Base-by-base conservation (phyloP, 306 rosid genomes). In the Astragalus membranaceus region DNA sequence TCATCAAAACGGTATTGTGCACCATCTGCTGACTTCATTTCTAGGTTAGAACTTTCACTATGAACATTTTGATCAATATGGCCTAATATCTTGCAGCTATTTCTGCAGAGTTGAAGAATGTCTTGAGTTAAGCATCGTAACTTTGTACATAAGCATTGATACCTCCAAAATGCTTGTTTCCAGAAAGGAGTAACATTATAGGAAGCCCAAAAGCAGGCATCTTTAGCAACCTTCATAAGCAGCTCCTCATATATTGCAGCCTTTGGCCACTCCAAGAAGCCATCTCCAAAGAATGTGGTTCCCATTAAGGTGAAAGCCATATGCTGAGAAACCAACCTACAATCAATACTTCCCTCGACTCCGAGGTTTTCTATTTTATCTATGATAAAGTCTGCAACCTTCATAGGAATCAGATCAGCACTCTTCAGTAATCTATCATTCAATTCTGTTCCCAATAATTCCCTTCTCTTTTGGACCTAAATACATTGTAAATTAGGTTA, bases 231-330 rank as follows among this genome's bases (percentile, higher is more conserved):
- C 85, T 43, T 87, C 92, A 85, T 87, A 39, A 92, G 85, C 66
- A 92, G 83, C 78, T 89, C 97, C 86, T 89, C 97, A 46, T 85
- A 92, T 43, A 73, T 64, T 56, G 80, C 76, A 75, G 94, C 97
- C 79, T 92, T 81, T 14, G 96, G 84, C 78, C 88, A 89, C 63
- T 78, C 85, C 69, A 87, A 75, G 84, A 89, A 89, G 15, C 83
- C 84, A 65, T 89, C 88, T 79, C 96, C 97, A 71, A 89, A 89
- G 69, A 89, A 83, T 13, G 85, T 82, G 55, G 84, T 69, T 57
- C 96, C 96, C 82, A 92, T 71, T 56, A 92, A 73, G 77, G 86
- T 70, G 83, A 92, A 92, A 78, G 97, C 96, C 81, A 92, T 82
- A 75, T 82, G 84, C 76, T 84, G 96, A 79, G 97, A 88, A 79